Base-by-base conservation (phyloP, 1,284 basidiomycete genomes). In the Macrocystidia cucumis region DNA sequence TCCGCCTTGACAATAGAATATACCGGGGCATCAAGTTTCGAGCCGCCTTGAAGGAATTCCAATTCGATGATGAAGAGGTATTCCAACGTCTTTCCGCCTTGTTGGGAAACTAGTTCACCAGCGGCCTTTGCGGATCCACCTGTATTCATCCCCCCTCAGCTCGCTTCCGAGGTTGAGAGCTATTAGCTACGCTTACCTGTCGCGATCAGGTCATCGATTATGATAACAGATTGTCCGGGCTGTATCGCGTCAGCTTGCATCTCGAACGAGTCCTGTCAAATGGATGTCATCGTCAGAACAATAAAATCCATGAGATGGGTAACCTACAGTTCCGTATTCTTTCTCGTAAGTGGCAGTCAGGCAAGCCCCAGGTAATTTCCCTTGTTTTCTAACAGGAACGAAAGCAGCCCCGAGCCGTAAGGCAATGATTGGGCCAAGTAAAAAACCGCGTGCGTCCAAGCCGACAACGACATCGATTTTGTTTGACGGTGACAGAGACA, bases 171-270 rank as follows among this genome's bases (percentile, higher is more conserved):
- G 23, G 23, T 22, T 14, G 31, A 27, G 14, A 42, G 16, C 37
- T 28, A 14, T 34, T 18, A 3, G 19, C 11, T 31, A 12, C 9
- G 43, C 65, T 16, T 44, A 85, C 92, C 92, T 28, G 96, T 98
- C 0, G 96, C 96, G 44, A 99, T 92, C 24, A 99, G 70, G 60
- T 99, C 96, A 59, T 99, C 96, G 20, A 99, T 71, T 31, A 98
- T 72, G 26, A 99, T 60, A 19, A 93, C 91, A 38, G 69, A 87
- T 55, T 95, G 84, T 21, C 90, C 90, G 1, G 79, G 72, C 47
- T 75, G 61, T 52, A 99, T 88, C 2, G 88, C 82, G 39, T 82
- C 87, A 26, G 74, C 70, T 62, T 98, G 96, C 78, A 98, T 95
- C 64, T 98, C 92, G 52, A 97, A 96, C 8, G 76, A 67, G 55